A percentile compares a stretch with the other conserved stretches of the same genome.
phyloP scores from a whole-genome alignment of 768 basidiomycete species.

The Leucosporidium yakuticum region DNA sequence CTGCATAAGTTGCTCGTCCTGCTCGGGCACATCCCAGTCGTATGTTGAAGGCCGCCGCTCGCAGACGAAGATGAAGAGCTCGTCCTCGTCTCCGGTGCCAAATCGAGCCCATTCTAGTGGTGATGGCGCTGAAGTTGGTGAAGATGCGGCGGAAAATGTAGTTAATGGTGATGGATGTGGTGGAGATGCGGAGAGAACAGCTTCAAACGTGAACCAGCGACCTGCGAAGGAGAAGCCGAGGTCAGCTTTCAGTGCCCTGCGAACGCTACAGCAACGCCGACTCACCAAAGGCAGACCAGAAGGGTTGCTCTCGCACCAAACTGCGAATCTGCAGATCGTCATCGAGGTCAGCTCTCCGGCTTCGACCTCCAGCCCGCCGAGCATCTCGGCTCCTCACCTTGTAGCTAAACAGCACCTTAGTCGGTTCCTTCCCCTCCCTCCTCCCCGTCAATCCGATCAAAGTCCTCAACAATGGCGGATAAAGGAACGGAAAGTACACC shows the following conservation, averaged over 20 bases:
- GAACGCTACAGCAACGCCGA: constrained; percentile 57
- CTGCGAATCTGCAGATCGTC: constrained; percentile 52
- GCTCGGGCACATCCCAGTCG: constrained; percentile 53
- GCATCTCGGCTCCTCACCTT: too few relatives aligned
- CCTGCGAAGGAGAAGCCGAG: constrained; percentile 47
- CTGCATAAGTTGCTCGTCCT: constrained; percentile 55
- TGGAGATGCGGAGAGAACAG: constrained; percentile 26
- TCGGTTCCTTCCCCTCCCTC: constrained; percentile 42
- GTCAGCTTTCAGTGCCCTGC: not conserved
- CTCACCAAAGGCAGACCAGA: constrained; percentile 73
- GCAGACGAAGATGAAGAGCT: constrained; percentile 60
- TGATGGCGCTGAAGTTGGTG: not conserved
- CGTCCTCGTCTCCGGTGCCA: constrained; percentile 20
- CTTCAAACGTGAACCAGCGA: constrained; percentile 45
- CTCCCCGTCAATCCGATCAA: constrained; percentile 65
- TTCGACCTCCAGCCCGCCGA: too few relatives aligned
- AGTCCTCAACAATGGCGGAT: constrained; percentile 68
- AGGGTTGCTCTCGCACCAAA: constrained; percentile 62
- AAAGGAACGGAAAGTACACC: constrained; percentile 80
- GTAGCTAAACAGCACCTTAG: constrained; percentile 18
- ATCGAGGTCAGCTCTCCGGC: too few relatives aligned
- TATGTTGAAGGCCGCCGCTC: constrained; percentile 56
- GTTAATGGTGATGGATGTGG: not conserved
- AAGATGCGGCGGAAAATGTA: not conserved
- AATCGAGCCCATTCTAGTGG: constrained; percentile 19